Base-by-base conservation (phyloP, 169 alveolate genomes). In the Blepharisma undulans region DNA sequence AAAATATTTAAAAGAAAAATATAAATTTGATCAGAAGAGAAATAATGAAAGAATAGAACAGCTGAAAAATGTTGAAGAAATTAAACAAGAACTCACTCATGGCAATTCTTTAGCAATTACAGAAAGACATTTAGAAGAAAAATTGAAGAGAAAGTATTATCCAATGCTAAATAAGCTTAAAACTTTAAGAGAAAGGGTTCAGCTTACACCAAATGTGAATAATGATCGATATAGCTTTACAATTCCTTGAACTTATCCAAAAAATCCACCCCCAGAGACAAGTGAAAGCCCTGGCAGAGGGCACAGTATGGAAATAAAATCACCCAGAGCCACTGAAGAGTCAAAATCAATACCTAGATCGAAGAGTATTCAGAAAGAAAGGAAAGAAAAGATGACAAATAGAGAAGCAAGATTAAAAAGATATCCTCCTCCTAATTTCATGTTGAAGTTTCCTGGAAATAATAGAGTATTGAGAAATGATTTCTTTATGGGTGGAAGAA, bases 31-130 rank as follows among this genome's bases (percentile, higher is more conserved):
- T 12, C 25, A 79, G 27, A 29, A 30, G 8, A 29, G 60, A 25
- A 29, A 79, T n/a, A 33, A 79, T 30, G 66, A 29, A 30, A 29
- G 87, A 32, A 21, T 79, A 29, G 27, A 79, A 79, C 72, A 79
- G 6, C 60, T 79, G 18, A 29, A 79, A 32, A 33, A 22, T 33
- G 72, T 79, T 29, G 87, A 79, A 21, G 34, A 79, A n/a, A 22
- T 33, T 10, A 79, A 79, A 79, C 71, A 79, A 33, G 87, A 79
- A 30, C 34, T 79, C 6, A 79, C 30, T 16, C 87, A n/a, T 79
- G 34, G 66, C 7, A 33, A 29, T 79, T 79, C 61, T 12, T 16
- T 30, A 32, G 29, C 29, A 7, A 79, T 25, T 12, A 29, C 87
- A n/a, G 30, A 30, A 79, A 25, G 29, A 4, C 34, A 25, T 79